Base-by-base conservation (phyloP, 257 asterid species). In the Petrea volubilis region DNA sequence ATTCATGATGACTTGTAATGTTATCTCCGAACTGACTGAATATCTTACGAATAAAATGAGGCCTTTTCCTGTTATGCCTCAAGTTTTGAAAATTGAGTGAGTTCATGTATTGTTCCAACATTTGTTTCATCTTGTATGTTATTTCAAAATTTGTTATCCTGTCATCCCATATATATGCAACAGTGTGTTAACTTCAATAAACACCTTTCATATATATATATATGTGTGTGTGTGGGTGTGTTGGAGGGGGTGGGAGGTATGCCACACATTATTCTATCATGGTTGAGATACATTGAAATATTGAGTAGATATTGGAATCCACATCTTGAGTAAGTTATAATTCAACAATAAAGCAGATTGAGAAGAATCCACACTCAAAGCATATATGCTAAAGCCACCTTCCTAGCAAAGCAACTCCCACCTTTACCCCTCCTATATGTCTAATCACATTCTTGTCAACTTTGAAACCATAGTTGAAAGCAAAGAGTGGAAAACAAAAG, bases 361-460 rank as follows among this genome's bases (percentile, higher is more conserved):
- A 20, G 73, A 76, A 36, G 83, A 80, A 73, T 77, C 76, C 76
- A 74, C 75, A 83, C 86, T 85, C 91, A 73, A 86, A 75, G 92
- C 67, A 89, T 84, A 87, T 87, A 84, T 90, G 57, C 92, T 74
- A 71, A 70, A 79, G 76, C 77, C 60, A 68, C 75, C 72, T 80
- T 47, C 51, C 43, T 50, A 51, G 66, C 59, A 74, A 80, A 83
- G 84, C 70, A 55, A 25, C 53, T 52, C 66, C 23, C 44, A 25
- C 58, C 47, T 43, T 8, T 31, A 21, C 61, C 18, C 53, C 70
- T 60, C 47, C 41, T 77, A 67, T 67, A 75, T 57, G 23, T 58
- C 9, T 34, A 28, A 9, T 46, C 57, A 38, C 69, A 21, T 56
- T 2, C 60, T 25, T 21, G 2, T 52, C 27, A 64, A 43, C 1